Evolutionary conservation across 139 green algal species (phyloP).

Genomic region (Tetraselmis chui): DNA sequence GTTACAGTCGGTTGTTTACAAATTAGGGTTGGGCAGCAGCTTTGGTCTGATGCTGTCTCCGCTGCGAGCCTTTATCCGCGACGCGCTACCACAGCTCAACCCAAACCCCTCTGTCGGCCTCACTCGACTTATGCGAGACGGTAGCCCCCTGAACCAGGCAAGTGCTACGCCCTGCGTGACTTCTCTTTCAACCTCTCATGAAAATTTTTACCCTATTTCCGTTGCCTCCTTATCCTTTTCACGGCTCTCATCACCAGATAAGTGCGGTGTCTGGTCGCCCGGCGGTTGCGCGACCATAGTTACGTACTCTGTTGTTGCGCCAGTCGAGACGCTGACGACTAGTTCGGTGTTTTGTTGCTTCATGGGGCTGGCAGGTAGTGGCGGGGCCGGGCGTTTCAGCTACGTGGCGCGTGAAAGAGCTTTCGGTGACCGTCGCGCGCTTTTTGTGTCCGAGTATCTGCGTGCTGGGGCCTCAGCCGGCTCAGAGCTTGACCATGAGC

Average conservation of each 20-base stretch:
- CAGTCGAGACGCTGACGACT: no score
- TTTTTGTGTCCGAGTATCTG: background rate
- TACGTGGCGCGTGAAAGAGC: background rate
- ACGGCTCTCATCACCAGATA: no score
- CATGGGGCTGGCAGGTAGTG: no score
- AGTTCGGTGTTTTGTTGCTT: no score
- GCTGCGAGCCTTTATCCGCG: background rate
- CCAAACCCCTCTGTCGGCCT: background rate
- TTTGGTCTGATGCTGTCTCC: background rate
- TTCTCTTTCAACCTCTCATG: no score
- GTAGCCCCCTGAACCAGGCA: background rate
- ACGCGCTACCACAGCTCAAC: background rate
- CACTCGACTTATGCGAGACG: background rate
- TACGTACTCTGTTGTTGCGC: no score
- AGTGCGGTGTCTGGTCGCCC: no score
- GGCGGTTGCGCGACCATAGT: no score
- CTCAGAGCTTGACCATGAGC: background rate
- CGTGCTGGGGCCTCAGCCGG: background rate
- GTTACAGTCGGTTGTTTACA: background rate
- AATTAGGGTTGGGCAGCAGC: background rate
- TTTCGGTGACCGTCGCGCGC: background rate
- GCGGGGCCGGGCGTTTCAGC: background rate
- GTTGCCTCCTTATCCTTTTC: no score
- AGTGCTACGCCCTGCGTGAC: no score
- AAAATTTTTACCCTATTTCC: no score